A percentile compares a stretch with the other conserved stretches of the same genome.
Conservation (phyloP, 257 asterid genomes). For the Penstemon barbatus region DNA sequence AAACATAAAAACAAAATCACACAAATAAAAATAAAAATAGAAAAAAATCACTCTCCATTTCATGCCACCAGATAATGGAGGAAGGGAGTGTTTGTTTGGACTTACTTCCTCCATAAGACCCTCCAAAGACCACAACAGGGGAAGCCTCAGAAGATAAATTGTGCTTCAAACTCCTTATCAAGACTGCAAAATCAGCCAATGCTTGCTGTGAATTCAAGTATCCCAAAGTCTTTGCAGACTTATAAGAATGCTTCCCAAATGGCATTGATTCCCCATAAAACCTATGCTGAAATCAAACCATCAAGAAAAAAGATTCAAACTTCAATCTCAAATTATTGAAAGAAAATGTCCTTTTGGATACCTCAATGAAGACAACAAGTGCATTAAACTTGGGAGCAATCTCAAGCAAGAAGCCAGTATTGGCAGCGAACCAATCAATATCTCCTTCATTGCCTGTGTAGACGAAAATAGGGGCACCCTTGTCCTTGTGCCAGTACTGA, state of each 20-base stretch:
- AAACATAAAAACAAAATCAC: background rate
- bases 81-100: slow-evolving; percentile 28
- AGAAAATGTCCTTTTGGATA: slow-evolving; percentile 11
- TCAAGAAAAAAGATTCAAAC: background rate
- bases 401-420: slow-evolving; percentile 76
- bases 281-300: slow-evolving; percentile 52
- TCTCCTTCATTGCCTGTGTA: slow-evolving; percentile 86
- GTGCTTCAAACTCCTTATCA: slow-evolving; percentile 63
- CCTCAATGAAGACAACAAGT: slow-evolving; percentile 70
- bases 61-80: background rate
- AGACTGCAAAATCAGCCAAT: slow-evolving; percentile 69
- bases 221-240: slow-evolving; percentile 62
- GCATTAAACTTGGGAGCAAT: slow-evolving; percentile 72
- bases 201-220: slow-evolving; percentile 80
- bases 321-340: background rate
- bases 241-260: slow-evolving; percentile 54
- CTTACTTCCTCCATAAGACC: slow-evolving; percentile 89
- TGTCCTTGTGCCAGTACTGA: slow-evolving; percentile 52
- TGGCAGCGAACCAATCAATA: slow-evolving; percentile 79
- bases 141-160: slow-evolving; percentile 74
- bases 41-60: slow-evolving; percentile 3
- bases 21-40: background rate
- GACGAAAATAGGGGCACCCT: slow-evolving; percentile 67
- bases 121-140: slow-evolving; percentile 84
- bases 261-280: slow-evolving; percentile 80